Conservation (phyloP, 2,329 filamentous ascomycete genomes). For the Pseudocercospora cruenta region DNA sequence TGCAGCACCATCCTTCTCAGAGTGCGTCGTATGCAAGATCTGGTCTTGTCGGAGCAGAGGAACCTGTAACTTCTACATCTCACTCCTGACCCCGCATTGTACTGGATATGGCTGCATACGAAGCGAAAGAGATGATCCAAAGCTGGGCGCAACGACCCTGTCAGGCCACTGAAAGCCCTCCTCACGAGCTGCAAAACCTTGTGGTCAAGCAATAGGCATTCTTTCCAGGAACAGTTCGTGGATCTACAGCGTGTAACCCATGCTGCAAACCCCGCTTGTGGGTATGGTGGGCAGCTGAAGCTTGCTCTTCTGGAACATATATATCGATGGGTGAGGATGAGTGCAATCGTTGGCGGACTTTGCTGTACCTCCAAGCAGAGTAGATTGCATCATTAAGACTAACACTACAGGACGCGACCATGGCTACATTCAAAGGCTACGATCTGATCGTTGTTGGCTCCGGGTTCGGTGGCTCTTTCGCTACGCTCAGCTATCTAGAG, state of each 20-base stretch:
- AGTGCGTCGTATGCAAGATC: slow-evolving; percentile 4
- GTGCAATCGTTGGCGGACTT: neutral
- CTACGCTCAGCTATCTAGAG: slow-evolving; percentile 48
- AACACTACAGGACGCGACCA: slow-evolving; percentile 15
- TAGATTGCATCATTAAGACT: neutral
- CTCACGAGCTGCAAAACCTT: slow-evolving; percentile 4
- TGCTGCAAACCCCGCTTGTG: slow-evolving; percentile 23
- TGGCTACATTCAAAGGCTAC: slow-evolving; percentile 39
- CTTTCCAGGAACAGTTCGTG: slow-evolving; percentile 18
- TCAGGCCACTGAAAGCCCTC: slow-evolving; percentile 5
- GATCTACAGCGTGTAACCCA: slow-evolving; percentile 19
- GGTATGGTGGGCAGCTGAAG: slow-evolving; percentile 15
- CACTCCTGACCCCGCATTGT: slow-evolving; percentile 17
- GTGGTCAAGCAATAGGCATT: slow-evolving; percentile 12
- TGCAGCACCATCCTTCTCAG: neutral
- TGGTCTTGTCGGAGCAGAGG: slow-evolving; percentile 18
- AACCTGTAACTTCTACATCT: slow-evolving; percentile 8
- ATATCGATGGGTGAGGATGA: neutral
- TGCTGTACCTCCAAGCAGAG: neutral
- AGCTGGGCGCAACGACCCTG: neutral
- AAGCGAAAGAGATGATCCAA: neutral
- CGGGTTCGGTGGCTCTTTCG: slow-evolving; percentile 47
- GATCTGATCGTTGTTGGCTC: slow-evolving; percentile 47
- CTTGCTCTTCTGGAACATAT: slow-evolving; percentile 5
- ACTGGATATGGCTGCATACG: slow-evolving; percentile 7